Percentiles rank a stretch among this genome's conserved stretches.
Conservation (phyloP, 768 basidiomycete species). For the Tulasnella sp. region DNA sequence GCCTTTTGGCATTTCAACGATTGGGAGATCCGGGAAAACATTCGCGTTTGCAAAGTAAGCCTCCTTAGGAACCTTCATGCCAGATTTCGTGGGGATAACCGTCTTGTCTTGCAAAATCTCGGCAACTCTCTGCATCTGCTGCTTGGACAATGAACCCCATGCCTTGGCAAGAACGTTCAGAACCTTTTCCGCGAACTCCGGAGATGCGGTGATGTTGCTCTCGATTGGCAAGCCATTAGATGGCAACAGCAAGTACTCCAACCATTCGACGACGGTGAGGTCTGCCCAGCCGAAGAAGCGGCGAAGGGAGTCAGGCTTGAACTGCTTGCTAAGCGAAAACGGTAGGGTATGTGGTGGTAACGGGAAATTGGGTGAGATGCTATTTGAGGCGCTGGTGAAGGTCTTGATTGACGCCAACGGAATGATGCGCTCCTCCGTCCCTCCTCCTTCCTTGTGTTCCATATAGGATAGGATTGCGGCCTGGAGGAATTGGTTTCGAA, state of each 20-base stretch:
- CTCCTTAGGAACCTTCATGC: slow-evolving; percentile 62
- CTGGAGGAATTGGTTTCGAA: slow-evolving; percentile 50
- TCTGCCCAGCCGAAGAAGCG: slow-evolving; percentile 70
- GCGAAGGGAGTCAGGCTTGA: slow-evolving; percentile 44
- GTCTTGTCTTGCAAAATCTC: slow-evolving; percentile 42
- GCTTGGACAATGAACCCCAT: slow-evolving; percentile 57
- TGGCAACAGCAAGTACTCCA: slow-evolving; percentile 52
- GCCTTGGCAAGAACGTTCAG: slow-evolving; percentile 55
- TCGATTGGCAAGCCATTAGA: slow-evolving; percentile 37
- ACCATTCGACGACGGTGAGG: slow-evolving; percentile 67
- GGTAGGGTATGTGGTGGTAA: slow-evolving; percentile 69
- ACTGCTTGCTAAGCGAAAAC: slow-evolving; percentile 50
- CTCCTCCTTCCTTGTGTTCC: slow-evolving; percentile 29
- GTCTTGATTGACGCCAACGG: slow-evolving; percentile 62
- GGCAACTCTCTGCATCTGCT: slow-evolving; percentile 43
- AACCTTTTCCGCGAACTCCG: slow-evolving; percentile 75
- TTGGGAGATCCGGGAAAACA: slow-evolving; percentile 82
- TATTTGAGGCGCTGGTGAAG: slow-evolving; percentile 58
- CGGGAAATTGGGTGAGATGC: slow-evolving; percentile 66
- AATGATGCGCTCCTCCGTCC: slow-evolving; percentile 47
- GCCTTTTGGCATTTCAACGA: slow-evolving; percentile 64
- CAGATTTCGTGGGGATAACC: slow-evolving; percentile 66
- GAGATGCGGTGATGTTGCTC: slow-evolving; percentile 56
- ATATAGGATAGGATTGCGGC: slow-evolving; percentile 51
- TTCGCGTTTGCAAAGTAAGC: slow-evolving; percentile 81